Evolutionary conservation across 2,329 filamentous ascomycete species (phyloP), one percentile per base, ranked within the genome.

Genomic region (Aureobasidium lini): DNA sequence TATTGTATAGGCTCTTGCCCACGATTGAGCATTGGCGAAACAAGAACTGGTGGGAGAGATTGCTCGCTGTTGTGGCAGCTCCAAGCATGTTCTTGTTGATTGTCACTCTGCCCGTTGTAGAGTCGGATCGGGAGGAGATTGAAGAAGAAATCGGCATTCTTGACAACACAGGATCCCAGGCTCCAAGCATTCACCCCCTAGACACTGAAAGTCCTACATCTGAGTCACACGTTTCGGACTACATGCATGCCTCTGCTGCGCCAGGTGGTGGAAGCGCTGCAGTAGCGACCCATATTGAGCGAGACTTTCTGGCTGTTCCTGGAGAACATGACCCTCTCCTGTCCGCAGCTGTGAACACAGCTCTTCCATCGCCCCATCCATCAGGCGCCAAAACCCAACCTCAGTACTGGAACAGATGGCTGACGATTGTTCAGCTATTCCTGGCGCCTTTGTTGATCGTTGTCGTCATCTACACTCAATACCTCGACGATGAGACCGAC

Each of bases 31-130:
- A 82, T 29, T 99, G 93, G 90, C 77, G 74, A 44, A 83, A 88
- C 31, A 97, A 96, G 73, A 84, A 79, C n/a, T 72, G 87, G n/a
- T 90, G 86, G 84, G 92, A 93, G 66, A 91, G 89, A 68, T 75
- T 91, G 46, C 76, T 96, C 49, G 93, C 90, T 43, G 67, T 94
- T 10, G 80, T 95, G 39, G 92, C 92, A 7, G 86, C 90, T n/a
- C 89, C 92, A 1, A 95, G 88, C 66, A 90, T 99, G 39, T 89
- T 99, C 63, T 75, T 97, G 2, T 79, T 99, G 4, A 93, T 93
- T 0, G 84, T 94, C 48, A 99, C 94, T 0, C 73, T 99, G 4
- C 94, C 95, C 0, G 91, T 99, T 0, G 89, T 96, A 6, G 93
- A 97, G 67, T 82, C 83, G 1, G 79, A 83, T 18, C 78, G 73